phyloP scores from a whole-genome alignment of 345 rosid species.

The Hibiscus trionum region DNA sequence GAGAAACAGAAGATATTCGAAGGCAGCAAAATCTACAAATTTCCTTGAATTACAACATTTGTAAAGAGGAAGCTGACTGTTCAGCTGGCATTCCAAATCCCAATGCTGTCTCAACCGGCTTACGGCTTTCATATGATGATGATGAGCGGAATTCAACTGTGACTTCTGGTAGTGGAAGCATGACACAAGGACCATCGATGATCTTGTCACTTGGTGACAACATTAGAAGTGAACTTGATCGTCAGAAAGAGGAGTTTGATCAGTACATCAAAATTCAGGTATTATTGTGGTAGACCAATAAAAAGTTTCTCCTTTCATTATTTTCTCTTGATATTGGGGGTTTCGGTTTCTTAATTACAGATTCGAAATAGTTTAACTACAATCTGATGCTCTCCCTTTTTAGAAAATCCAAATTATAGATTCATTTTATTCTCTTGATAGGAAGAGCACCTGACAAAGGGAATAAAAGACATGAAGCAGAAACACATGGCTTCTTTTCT shows the following conservation, averaged over 20 bases:
- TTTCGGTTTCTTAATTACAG: not conserved
- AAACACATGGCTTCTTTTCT: slow-evolving; percentile 59
- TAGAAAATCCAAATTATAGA: not conserved
- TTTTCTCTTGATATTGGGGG: not conserved
- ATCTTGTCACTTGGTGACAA: slow-evolving; percentile 52
- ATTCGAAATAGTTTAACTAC: not conserved
- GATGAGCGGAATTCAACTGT: slow-evolving; percentile 78
- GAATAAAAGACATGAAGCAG: slow-evolving; percentile 63
- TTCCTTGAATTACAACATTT: slow-evolving; percentile 45
- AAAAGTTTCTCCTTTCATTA: not conserved
- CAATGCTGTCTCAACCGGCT: slow-evolving; percentile 70
- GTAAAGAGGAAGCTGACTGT: slow-evolving; percentile 51
- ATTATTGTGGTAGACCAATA: not conserved
- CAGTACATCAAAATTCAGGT: slow-evolving; percentile 67
- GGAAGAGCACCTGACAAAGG: slow-evolving; percentile 61
- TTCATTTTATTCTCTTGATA: slow-evolving; percentile 12
- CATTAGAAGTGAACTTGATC: slow-evolving; percentile 47
- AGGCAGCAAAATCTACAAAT: slow-evolving; percentile 64
- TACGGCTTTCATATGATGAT: slow-evolving; percentile 70
- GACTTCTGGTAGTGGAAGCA: slow-evolving; percentile 66
- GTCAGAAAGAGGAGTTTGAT: slow-evolving; percentile 67
- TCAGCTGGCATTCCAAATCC: slow-evolving; percentile 44
- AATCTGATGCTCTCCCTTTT: not conserved
- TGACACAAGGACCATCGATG: slow-evolving; percentile 43
- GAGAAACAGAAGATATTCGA: slow-evolving; percentile 47